Percentiles rank a stretch among this genome's conserved stretches.
Evolutionary conservation across 331 rosid species (phyloP).

Genomic region (Malus hybrid): DNA sequence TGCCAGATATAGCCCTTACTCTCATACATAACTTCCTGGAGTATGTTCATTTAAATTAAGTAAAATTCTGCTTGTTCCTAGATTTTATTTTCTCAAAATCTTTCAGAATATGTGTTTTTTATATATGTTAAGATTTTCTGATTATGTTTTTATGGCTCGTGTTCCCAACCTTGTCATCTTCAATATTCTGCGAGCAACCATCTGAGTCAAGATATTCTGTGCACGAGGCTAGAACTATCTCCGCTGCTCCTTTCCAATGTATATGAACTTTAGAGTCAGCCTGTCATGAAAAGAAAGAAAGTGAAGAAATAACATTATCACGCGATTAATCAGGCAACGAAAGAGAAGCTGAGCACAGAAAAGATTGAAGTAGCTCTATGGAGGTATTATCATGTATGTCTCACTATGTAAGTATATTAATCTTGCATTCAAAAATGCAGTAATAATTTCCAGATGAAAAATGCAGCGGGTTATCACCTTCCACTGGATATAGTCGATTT

Average conservation of each 20-base stretch:
- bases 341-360: constrained; percentile 1
- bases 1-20: not conserved
- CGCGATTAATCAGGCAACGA: not conserved
- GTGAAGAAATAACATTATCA: not conserved
- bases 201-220: constrained; percentile 59
- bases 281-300: constrained; percentile 33
- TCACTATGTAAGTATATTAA: not conserved
- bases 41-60: not conserved
- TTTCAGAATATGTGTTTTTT: not conserved
- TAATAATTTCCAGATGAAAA: not conserved
- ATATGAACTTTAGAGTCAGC: constrained; percentile 57
- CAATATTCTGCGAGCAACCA: constrained; percentile 48
- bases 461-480: not conserved
- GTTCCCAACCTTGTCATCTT: constrained; percentile 57
- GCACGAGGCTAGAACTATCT: constrained; percentile 70
- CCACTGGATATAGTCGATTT: not conserved
- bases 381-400: not conserved
- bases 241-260: constrained; percentile 99
- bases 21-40: constrained; percentile 6
- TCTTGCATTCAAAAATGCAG: not conserved
- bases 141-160: not conserved
- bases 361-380: not conserved
- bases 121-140: not conserved
- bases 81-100: constrained; percentile 14
- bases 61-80: not conserved